A percentile compares a stretch with the other conserved stretches of the same genome.
Evolutionary conservation across 2,329 filamentous ascomycete genomes (phyloP).

Genomic region (Didymella segeticola): DNA sequence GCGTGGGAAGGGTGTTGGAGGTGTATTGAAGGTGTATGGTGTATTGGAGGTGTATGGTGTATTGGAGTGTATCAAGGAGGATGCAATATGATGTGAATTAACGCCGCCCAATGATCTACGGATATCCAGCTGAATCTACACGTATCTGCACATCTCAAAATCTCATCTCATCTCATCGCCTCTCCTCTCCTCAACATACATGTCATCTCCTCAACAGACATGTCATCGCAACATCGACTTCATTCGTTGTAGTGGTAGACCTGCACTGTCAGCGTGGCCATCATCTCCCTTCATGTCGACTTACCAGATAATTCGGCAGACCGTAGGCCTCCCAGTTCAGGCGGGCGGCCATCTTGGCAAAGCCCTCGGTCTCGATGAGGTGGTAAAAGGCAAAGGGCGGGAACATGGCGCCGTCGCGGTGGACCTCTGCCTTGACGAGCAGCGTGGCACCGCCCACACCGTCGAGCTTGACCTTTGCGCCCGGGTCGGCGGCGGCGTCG

Average conservation of each 20-base stretch:
- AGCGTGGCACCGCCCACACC: conserved; percentile 93
- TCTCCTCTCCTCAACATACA: conserved; percentile 10
- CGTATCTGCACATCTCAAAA: too few species aligned
- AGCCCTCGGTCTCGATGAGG: conserved; percentile 96
- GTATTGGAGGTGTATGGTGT: too few species aligned
- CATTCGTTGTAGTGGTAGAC: conserved; percentile 92
- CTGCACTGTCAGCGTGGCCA: conserved; percentile 53
- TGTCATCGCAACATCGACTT: neutral
- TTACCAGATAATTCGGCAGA: conserved; percentile 95
- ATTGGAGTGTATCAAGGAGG: too few species aligned
- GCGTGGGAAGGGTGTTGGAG: too few species aligned
- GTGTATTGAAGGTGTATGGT: too few species aligned
- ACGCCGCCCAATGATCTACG: conserved; percentile 47
- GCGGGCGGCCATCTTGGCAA: conserved; percentile 93
- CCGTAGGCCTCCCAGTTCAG: conserved; percentile 86
- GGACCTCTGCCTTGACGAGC: conserved; percentile 94
- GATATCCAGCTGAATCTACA: conserved; percentile 16
- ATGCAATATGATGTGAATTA: conserved; percentile 15
- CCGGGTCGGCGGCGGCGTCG: conserved; percentile 57
- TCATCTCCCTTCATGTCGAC: conserved; percentile 32
- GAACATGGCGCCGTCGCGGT: conserved; percentile 98
- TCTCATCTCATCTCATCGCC: too few species aligned
- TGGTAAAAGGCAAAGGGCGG: conserved; percentile 96
- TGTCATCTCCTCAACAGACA: neutral
- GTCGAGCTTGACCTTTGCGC: conserved; percentile 77